Conservation (phyloP, 176 grass and related monocot species). For the sorghum (Sorghum bicolor) region DNA sequence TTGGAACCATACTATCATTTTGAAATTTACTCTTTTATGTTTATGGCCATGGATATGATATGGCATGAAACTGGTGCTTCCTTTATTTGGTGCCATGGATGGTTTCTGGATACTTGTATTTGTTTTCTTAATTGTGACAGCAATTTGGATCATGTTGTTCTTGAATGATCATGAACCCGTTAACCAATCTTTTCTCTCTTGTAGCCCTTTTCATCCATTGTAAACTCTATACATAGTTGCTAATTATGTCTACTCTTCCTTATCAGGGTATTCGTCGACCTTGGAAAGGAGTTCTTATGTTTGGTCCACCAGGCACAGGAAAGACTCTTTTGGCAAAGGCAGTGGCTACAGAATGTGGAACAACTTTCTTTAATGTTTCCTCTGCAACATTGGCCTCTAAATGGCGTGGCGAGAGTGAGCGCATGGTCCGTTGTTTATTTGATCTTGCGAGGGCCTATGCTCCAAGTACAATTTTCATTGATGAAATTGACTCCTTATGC, state of each 20-base stretch:
- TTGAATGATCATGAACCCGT: background rate
- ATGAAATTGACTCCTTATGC: constrained; percentile 98
- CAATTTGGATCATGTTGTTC: background rate
- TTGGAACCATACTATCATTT: background rate
- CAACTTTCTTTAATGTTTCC: constrained; percentile 99
- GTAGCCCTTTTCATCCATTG: constrained; percentile 10
- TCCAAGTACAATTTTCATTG: constrained; percentile 96
- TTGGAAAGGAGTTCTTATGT: constrained; percentile 99
- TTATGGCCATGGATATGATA: background rate
- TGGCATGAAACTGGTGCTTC: background rate
- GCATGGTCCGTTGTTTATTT: constrained; percentile 94
- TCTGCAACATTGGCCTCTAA: constrained; percentile 97
- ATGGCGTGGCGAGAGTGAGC: constrained; percentile 96
- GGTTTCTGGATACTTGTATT: background rate
- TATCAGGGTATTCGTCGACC: constrained; percentile 94
- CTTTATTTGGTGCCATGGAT: constrained; percentile 23
- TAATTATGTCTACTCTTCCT: constrained; percentile 22
- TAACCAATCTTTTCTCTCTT: background rate
- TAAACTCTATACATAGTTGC: background rate
- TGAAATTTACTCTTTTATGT: background rate
- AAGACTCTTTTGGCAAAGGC: constrained; percentile 98
- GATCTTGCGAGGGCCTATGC: constrained; percentile 94
- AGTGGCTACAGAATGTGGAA: constrained; percentile 98
- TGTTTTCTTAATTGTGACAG: background rate
- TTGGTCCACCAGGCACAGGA: constrained; percentile 95